phyloP scores from a whole-genome alignment of 768 basidiomycete species.

The Trametes sanguinea region DNA sequence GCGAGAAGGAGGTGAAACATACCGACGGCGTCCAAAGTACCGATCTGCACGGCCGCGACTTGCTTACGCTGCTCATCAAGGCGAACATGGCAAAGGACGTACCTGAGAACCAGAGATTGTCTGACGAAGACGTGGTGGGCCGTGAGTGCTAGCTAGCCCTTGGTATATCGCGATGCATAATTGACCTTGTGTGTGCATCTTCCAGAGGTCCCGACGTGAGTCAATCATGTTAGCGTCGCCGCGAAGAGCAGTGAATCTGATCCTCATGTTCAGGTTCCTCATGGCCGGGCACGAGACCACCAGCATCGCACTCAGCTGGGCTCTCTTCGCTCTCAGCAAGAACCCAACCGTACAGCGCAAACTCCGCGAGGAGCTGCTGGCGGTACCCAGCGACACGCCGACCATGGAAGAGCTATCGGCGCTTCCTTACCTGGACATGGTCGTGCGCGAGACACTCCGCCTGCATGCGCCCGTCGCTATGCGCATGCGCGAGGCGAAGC shows the following conservation, averaged over 20 bases:
- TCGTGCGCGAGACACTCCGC: conserved; percentile 62
- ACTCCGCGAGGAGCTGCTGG: conserved; percentile 43
- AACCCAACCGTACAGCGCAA: conserved; percentile 38
- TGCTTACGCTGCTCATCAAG: conserved; percentile 59
- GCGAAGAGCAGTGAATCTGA: not conserved
- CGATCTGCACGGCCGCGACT: conserved; percentile 46
- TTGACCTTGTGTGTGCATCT: not conserved
- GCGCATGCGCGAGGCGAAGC: conserved; percentile 47
- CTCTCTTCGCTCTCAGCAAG: conserved; percentile 42
- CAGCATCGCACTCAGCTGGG: conserved; percentile 38
- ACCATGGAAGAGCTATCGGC: conserved; percentile 69
- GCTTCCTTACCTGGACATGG: conserved; percentile 69
- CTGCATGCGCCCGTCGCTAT: conserved; percentile 52
- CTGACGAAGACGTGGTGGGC: conserved; percentile 61
- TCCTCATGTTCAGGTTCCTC: conserved; percentile 22
- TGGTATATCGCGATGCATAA: not conserved
- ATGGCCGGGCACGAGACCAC: conserved; percentile 48
- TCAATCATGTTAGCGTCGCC: not conserved
- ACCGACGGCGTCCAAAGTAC: conserved; percentile 36
- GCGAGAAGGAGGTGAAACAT: conserved; percentile 24
- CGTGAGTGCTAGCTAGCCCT: conserved; percentile 39
- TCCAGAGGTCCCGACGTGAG: conserved; percentile 30
- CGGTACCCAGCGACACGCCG: conserved; percentile 47
- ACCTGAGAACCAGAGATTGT: conserved; percentile 53
- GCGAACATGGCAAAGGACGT: conserved; percentile 68